A percentile compares a stretch with the other conserved stretches of the same genome.
Conservation (phyloP, 495 filamentous ascomycete genomes). For the Lasiosphaeriaceae sp. region DNA sequence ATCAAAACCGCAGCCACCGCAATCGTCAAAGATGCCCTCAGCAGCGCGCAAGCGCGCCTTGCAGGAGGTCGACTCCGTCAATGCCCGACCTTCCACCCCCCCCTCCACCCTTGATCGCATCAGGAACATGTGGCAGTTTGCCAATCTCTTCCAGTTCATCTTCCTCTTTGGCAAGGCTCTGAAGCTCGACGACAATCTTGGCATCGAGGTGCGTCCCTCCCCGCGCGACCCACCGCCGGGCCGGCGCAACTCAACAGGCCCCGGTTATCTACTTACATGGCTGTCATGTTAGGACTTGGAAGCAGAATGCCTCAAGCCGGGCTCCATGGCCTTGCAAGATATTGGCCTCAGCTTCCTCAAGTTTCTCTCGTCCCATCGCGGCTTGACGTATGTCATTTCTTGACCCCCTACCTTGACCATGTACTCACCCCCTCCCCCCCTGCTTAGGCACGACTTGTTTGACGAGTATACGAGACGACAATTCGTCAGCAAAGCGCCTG, state of each 20-base stretch:
- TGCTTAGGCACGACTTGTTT: conserved; percentile 72
- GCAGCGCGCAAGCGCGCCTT: conserved; percentile 64
- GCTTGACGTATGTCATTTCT: conserved; percentile 66
- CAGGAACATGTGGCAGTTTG: conserved; percentile 91
- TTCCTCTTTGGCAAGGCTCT: conserved; percentile 81
- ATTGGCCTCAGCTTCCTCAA: conserved; percentile 89
- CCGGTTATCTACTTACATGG: not conserved
- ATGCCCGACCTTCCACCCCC: conserved; percentile 23
- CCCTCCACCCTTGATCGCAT: conserved; percentile 60
- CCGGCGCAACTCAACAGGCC: not conserved
- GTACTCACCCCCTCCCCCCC: conserved; percentile 19
- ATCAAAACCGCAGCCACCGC: not conserved
- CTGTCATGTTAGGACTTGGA: conserved; percentile 71
- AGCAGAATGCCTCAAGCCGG: conserved; percentile 75
- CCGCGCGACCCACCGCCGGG: not conserved
- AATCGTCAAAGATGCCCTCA: conserved; percentile 43
- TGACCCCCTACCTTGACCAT: conserved; percentile 1
- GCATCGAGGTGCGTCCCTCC: conserved; percentile 67
- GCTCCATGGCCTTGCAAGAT: conserved; percentile 68
- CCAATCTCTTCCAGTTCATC: conserved; percentile 90
- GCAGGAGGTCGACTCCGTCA: conserved; percentile 45
- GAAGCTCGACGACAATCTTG: conserved; percentile 81
- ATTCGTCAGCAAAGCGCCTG: conserved; percentile 76
- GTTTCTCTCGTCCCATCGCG: conserved; percentile 89
- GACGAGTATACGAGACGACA: conserved; percentile 92